Percentiles rank a stretch among this genome's conserved stretches.
Evolutionary conservation across 768 basidiomycete genomes (phyloP).

Genomic region (Naganishia kalamii): DNA sequence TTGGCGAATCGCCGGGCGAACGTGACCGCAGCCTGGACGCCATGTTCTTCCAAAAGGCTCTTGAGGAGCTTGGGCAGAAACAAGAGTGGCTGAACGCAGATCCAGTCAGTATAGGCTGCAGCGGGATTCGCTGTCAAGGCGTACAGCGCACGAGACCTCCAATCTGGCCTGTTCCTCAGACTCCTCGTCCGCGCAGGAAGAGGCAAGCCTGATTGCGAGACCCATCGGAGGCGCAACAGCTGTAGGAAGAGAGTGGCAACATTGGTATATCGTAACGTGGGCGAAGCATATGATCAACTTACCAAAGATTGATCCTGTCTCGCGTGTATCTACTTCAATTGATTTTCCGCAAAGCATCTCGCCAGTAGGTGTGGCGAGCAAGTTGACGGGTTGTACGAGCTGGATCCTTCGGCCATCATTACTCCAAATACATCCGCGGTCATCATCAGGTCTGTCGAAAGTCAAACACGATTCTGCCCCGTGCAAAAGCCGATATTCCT

Average conservation of each 20-base stretch:
- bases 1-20: conserved; percentile 81
- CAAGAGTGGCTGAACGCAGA: conserved; percentile 66
- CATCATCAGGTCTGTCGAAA: background rate
- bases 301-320: background rate
- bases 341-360: background rate
- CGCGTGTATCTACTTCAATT: background rate
- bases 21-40: conserved; percentile 67
- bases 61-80: conserved; percentile 87
- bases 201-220: background rate
- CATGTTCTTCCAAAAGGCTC: conserved; percentile 63
- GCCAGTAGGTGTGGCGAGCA: background rate
- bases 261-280: background rate
- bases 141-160: background rate
- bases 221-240: background rate
- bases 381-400: background rate
- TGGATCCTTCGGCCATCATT: background rate
- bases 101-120: background rate
- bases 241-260: background rate
- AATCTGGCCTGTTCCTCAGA: background rate
- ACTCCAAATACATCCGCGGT: conserved; percentile 1
- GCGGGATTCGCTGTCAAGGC: background rate
- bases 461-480: conserved; percentile 68
- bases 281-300: conserved; percentile 8
- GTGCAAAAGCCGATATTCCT: conserved; percentile 40
- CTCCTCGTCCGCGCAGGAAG: background rate